Evolutionary conservation across 345 rosid genomes (phyloP).

Genomic region (Eucalyptus erythrocorys): DNA sequence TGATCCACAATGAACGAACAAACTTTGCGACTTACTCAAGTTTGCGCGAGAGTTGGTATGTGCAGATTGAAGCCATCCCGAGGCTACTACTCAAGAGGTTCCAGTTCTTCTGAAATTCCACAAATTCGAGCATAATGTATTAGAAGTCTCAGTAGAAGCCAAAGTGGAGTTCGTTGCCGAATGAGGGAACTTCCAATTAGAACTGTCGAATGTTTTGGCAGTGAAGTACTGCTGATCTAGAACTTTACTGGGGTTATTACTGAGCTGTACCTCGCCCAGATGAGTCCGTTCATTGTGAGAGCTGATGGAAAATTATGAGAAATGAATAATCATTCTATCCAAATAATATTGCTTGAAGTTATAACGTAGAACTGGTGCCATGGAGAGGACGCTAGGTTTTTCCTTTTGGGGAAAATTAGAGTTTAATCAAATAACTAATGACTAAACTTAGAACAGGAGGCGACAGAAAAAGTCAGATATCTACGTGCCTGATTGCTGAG

Average conservation of each 20-base stretch:
- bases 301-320: neutral
- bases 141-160: neutral
- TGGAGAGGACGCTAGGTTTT: neutral
- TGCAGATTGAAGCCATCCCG: neutral
- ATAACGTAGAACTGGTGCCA: neutral
- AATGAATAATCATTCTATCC: neutral
- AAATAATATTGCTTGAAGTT: neutral
- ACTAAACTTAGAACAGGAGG: neutral
- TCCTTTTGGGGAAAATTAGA: neutral
- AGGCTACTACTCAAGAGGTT: constrained; percentile 1
- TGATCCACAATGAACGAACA: neutral
- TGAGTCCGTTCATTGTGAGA: neutral
- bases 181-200: neutral
- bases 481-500: neutral
- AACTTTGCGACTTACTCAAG: neutral
- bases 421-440: neutral
- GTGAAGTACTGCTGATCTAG: neutral
- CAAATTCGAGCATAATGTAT: neutral
- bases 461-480: neutral
- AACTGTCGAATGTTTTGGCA: neutral
- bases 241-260: neutral
- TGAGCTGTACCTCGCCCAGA: neutral
- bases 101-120: neutral
- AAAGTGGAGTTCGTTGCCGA: neutral
- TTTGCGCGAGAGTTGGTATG: neutral